Conservation (phyloP, 139 green algal genomes). For the Tetradesmus obliquus region DNA sequence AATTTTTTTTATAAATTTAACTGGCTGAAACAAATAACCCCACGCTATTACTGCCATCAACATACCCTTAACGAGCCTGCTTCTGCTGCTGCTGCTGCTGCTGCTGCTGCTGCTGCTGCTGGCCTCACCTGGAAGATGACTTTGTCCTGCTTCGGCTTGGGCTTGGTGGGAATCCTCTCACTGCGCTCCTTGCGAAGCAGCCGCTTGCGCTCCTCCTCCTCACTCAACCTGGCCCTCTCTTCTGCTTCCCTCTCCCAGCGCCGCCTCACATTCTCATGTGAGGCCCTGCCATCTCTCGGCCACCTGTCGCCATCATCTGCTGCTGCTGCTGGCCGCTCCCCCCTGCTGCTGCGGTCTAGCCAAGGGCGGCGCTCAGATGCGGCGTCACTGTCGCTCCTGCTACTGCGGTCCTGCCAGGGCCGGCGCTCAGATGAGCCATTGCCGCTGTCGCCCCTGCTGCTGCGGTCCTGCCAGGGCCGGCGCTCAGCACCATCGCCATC, state of each 20-base stretch:
- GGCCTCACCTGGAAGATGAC: conserved; percentile 10
- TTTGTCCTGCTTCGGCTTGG: not conserved
- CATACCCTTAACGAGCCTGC: no score
- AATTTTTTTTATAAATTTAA: no score
- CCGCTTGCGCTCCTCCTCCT: not conserved
- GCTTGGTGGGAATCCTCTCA: not conserved
- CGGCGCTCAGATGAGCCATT: not conserved
- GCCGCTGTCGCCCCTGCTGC: not conserved
- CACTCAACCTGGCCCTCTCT: not conserved
- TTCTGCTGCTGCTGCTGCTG: no score
- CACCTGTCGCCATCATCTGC: not conserved
- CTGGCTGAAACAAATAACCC: no score
- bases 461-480: not conserved
- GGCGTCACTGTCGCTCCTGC: no score
- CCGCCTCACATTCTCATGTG: not conserved
- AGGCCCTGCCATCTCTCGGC: no score
- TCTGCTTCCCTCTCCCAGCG: conserved; percentile 6
- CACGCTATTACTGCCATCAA: no score
- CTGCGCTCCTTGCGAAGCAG: conserved; percentile 13
- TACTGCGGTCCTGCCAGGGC: not conserved
- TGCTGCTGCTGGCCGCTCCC: not conserved
- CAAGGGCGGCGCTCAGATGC: no score
- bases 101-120: no score
- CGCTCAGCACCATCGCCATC: not conserved
- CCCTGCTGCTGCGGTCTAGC: not conserved